phyloP scores from a whole-genome alignment of 208 protist genomes.

The Spongospora subterranea region DNA sequence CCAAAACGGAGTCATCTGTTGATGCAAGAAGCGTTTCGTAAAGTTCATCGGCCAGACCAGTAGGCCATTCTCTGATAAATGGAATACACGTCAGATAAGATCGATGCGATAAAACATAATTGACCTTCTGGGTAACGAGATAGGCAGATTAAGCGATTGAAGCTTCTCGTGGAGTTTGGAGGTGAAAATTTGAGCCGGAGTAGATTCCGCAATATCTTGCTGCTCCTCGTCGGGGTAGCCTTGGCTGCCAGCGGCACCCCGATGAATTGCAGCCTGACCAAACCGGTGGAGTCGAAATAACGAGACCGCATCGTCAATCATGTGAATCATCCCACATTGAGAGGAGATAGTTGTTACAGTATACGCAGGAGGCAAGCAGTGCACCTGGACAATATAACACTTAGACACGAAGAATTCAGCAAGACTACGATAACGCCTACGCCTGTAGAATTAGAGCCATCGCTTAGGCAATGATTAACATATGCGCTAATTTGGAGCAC shows the following conservation, averaged over 20 bases:
- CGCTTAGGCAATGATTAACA: neutral
- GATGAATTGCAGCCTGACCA: neutral
- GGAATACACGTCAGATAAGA: neutral
- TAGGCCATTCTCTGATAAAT: constrained; percentile 8
- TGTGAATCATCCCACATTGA: neutral
- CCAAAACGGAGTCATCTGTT: neutral
- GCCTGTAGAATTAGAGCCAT: neutral
- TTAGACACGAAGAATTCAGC: neutral
- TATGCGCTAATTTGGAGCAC: constrained; percentile 53
- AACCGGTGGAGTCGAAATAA: constrained; percentile 1
- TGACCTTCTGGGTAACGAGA: neutral
- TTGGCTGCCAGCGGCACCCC: neutral
- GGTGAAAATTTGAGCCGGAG: neutral
- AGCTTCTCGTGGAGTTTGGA: neutral
- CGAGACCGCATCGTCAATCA: neutral
- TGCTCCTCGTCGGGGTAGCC: neutral
- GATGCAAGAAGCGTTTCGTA: neutral
- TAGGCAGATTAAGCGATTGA: neutral
- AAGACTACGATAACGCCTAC: neutral
- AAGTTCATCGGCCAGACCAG: neutral
- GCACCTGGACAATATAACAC: neutral
- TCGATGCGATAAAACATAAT: neutral
- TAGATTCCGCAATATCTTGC: neutral
- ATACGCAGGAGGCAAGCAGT: neutral
- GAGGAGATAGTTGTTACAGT: neutral